Base-by-base conservation (phyloP, 2,329 filamentous ascomycete species). In the Curvularia spicifera region DNA sequence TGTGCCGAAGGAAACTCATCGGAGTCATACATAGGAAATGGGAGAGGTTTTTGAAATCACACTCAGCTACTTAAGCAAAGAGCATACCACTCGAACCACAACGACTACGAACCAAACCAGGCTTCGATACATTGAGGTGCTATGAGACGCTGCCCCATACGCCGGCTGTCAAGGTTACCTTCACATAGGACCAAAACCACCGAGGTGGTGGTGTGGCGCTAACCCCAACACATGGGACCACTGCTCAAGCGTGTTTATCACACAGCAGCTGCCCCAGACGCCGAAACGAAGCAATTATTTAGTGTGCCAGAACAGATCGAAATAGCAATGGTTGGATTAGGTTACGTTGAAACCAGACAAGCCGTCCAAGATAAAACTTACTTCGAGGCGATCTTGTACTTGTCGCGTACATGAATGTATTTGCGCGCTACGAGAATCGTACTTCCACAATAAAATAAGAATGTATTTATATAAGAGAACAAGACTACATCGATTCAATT, bases 171-270 rank as follows among this genome's bases (percentile, higher is more conserved):
- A 69, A 72, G 20, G 70, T 71, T 1, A 63, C 69, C 49, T 73
- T 51, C 1, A 73, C 62, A 56, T 24, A 4, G 22, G 22, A 24
- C 22, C 22, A 24, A 24, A 24, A 3, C 22, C 22, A 24, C 22
- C 4, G 22, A 24, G 22, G 22, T 24, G 22, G 22, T 24, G 2
- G 67, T 5, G 66, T 71, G 7, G 50, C 57, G 20, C 61, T 64
- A 0, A 70, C 68, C 63, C 69, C 52, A 74, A 72, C 1, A 75
- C 71, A 31, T 71, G 71, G 0, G 67, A 71, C 73, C 71, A 76
- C 55, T 75, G 71, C 64, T 75, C 74, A 15, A 73, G 57, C 13
- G 81, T 81, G 10, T 31, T 12, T 5, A 4, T 31, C 10, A 4
- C 29, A 8, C 29, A 9, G 9, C 29, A 6, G 10, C 29, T 12